A percentile compares a stretch with the other conserved stretches of the same genome.
phyloP scores from a whole-genome alignment of 2,329 filamentous ascomycete genomes.

The Calonectria hawksworthii region DNA sequence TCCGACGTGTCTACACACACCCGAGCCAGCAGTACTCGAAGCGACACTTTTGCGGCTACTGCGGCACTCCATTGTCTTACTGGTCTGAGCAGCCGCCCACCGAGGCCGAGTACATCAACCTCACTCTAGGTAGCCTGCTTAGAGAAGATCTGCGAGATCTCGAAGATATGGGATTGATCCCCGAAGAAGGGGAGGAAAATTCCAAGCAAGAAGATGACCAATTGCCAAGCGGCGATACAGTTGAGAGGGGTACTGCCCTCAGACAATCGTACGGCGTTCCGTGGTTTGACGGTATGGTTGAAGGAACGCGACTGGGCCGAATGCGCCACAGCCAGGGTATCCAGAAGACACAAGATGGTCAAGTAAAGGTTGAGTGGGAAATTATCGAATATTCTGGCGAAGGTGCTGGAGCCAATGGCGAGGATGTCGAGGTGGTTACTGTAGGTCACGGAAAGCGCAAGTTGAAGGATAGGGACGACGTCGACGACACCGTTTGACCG shows the following conservation, averaged over 20 bases:
- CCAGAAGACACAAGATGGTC: slow-evolving; percentile 70
- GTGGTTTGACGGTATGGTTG: slow-evolving; percentile 88
- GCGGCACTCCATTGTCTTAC: slow-evolving; percentile 86
- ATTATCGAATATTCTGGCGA: slow-evolving; percentile 79
- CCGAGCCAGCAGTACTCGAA: slow-evolving; percentile 70
- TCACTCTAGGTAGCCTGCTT: slow-evolving; percentile 84
- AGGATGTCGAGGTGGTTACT: slow-evolving; percentile 53
- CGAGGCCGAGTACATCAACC: slow-evolving; percentile 83
- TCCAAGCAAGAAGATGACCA: slow-evolving; percentile 31
- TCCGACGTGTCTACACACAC: slow-evolving; percentile 77
- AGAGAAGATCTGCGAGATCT: slow-evolving; percentile 79
- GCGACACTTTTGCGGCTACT: slow-evolving; percentile 91
- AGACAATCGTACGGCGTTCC: slow-evolving; percentile 79
- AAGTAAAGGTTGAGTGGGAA: slow-evolving; percentile 83
- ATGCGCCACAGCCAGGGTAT: slow-evolving; percentile 73
- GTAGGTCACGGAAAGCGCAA: slow-evolving; percentile 66
- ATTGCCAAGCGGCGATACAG: slow-evolving; percentile 26
- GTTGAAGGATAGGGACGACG: slow-evolving; percentile 58
- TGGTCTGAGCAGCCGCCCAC: slow-evolving; percentile 82
- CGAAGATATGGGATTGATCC: slow-evolving; percentile 82
- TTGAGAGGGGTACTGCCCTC: slow-evolving; percentile 50
- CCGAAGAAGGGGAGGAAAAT: slow-evolving; percentile 56
- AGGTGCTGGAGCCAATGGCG: slow-evolving; percentile 50
- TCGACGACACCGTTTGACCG: slow-evolving; percentile 26
- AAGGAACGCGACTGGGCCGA: slow-evolving; percentile 80